phyloP scores from a whole-genome alignment of 352 stramenopile species.

The Aphanomyces cochlioides region DNA sequence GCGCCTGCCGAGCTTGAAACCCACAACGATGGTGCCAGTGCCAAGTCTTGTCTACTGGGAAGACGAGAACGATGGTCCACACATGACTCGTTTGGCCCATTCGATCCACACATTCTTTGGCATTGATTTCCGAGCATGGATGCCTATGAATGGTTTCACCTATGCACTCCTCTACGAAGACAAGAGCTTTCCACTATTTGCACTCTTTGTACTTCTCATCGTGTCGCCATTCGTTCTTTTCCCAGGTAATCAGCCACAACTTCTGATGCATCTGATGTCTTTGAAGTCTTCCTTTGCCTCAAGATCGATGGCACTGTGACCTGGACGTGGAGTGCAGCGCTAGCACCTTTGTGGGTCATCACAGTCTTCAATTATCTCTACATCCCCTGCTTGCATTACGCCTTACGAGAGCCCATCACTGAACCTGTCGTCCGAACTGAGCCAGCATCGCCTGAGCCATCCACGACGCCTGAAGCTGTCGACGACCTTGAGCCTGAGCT shows the following conservation, averaged over 20 bases:
- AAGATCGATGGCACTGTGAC: slow-evolving; percentile 14
- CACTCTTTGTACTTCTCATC: slow-evolving; percentile 9
- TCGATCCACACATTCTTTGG: slow-evolving; percentile 8
- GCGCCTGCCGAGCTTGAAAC: slow-evolving; percentile 1
- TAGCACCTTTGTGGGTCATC: slow-evolving; percentile 14
- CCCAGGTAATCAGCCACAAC: not conserved
- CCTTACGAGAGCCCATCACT: not conserved
- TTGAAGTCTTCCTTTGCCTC: slow-evolving; percentile 23
- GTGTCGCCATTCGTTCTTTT: slow-evolving; percentile 8
- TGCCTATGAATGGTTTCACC: slow-evolving; percentile 14
- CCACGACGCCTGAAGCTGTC: too few relatives aligned
- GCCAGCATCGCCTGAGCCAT: too few relatives aligned
- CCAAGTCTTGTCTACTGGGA: slow-evolving; percentile 1
- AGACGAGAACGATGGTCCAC: slow-evolving; percentile 6
- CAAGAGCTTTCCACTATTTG: slow-evolving; percentile 11
- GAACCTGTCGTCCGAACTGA: too few relatives aligned
- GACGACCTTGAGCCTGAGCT: not conserved
- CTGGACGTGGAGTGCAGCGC: not conserved
- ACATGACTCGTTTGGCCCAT: slow-evolving; percentile 2
- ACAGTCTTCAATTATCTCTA: not conserved
- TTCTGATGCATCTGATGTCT: not conserved
- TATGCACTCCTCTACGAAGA: slow-evolving; percentile 9
- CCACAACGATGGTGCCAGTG: slow-evolving; percentile 1
- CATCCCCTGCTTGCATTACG: not conserved
- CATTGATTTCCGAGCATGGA: slow-evolving; percentile 12